A percentile compares a stretch with the other conserved stretches of the same genome.
phyloP scores from a whole-genome alignment of 2,329 filamentous ascomycete species.

The Colletotrichum horii region DNA sequence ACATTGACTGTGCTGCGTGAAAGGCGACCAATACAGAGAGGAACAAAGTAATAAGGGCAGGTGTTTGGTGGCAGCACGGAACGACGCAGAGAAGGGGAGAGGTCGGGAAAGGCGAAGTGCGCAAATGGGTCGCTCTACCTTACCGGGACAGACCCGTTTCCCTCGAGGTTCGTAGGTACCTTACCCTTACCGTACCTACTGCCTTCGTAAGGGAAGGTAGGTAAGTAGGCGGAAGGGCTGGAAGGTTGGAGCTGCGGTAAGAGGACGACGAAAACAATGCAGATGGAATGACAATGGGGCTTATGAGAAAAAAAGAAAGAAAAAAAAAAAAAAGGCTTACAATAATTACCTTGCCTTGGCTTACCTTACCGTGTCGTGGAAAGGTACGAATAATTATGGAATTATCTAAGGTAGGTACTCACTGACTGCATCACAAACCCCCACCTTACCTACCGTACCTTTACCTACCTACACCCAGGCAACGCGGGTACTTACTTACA shows the following conservation, averaged over 20 bases:
- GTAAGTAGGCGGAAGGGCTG: background rate
- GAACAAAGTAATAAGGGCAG: background rate
- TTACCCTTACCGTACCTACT: too few species aligned
- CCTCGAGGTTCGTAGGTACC: background rate
- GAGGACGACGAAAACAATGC: background rate
- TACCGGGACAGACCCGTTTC: background rate
- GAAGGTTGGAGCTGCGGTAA: background rate
- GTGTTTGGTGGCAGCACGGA: background rate
- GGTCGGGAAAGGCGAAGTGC: background rate
- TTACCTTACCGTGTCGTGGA: too few species aligned
- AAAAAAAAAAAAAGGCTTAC: background rate
- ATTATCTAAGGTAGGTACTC: too few species aligned
- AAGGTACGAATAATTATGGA: too few species aligned
- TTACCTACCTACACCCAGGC: background rate
- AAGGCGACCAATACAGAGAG: background rate
- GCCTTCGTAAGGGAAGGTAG: background rate
- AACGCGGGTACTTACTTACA: background rate
- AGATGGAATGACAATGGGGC: background rate
- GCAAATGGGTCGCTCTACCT: background rate
- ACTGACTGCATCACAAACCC: background rate
- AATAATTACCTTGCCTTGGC: background rate
- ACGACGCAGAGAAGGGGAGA: background rate
- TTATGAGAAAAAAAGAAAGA: background rate
- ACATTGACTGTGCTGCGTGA: background rate
- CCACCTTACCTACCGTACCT: too few species aligned